These are phyloP conservation scores for Bisporella sp. DNA, from an alignment of 2,329 filamentous ascomycete species.

Conservation along the genomic window DNA sequence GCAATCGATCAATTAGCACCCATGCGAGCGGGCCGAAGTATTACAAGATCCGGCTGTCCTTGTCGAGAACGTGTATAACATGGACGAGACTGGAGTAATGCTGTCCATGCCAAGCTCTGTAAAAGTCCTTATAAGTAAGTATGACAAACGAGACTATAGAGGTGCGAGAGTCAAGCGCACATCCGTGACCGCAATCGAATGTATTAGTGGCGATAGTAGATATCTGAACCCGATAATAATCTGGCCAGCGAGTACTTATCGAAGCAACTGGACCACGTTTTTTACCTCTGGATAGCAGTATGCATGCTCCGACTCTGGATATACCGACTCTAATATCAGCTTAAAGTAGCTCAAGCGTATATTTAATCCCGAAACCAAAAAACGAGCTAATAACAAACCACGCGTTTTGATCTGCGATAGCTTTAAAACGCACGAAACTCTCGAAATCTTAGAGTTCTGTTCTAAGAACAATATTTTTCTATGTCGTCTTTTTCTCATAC, in stretches of 20 bases:
- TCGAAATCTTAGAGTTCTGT: too few species aligned
- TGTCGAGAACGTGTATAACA: slow-evolving; percentile 20
- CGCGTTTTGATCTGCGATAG: slow-evolving; percentile 28
- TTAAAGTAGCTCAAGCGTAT: slow-evolving; percentile 11
- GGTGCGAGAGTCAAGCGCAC: slow-evolving; percentile 21
- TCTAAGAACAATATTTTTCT: too few species aligned
- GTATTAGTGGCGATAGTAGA: slow-evolving; percentile 15
- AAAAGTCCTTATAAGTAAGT: slow-evolving; percentile 25
- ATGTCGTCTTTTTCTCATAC: too few species aligned
- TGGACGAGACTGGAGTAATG: slow-evolving; percentile 13
- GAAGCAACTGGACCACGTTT: not conserved
- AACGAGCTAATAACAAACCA: slow-evolving; percentile 21
- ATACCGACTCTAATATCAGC: slow-evolving; percentile 26
- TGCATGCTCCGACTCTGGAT: slow-evolving; percentile 16
- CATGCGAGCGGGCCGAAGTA: not conserved
- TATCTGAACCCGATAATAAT: slow-evolving; percentile 19
- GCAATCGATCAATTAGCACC: not conserved
- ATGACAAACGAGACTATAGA: slow-evolving; percentile 17
- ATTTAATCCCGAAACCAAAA: slow-evolving; percentile 28
- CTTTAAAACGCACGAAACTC: slow-evolving; percentile 13
- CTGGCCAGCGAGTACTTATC: slow-evolving; percentile 20
- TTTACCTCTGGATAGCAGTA: slow-evolving; percentile 22
- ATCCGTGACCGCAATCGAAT: slow-evolving; percentile 8
- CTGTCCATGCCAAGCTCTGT: slow-evolving; percentile 21
- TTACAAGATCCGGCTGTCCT: not conserved